Evolutionary conservation across 2,329 filamentous ascomycete species (phyloP).

Genomic region (Sphaceloma murrayae): DNA sequence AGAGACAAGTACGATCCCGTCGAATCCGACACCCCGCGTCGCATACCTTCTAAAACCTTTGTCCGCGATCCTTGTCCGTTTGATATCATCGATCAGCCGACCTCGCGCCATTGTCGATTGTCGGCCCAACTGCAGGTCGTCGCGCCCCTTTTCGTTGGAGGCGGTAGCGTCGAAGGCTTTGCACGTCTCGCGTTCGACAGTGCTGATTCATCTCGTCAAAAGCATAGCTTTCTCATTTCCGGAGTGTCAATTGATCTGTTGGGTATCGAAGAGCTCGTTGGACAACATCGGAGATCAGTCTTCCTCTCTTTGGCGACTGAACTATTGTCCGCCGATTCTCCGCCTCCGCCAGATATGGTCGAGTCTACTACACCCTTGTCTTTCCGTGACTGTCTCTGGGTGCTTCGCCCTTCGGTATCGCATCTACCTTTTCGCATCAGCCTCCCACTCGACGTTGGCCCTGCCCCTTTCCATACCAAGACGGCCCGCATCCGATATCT

Average conservation of each 20-base stretch:
- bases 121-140: constrained; percentile 41
- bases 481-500: constrained; percentile 44
- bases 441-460: constrained; percentile 45
- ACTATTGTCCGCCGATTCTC: constrained; percentile 41
- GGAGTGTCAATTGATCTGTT: constrained; percentile 44
- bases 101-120: constrained; percentile 41
- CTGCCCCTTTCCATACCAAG: constrained; percentile 45
- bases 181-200: constrained; percentile 41
- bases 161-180: constrained; percentile 44
- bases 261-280: constrained; percentile 43
- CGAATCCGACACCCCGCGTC: constrained; percentile 34
- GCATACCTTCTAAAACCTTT: constrained; percentile 41
- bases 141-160: constrained; percentile 46
- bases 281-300: constrained; percentile 35
- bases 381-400: constrained; percentile 38
- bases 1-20: constrained; percentile 34
- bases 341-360: constrained; percentile 43
- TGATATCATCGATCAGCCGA: constrained; percentile 43
- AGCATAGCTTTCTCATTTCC: constrained; percentile 38
- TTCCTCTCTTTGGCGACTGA: constrained; percentile 46
- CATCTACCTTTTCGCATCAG: constrained; percentile 44
- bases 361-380: constrained; percentile 34
- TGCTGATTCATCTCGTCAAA: constrained; percentile 36
- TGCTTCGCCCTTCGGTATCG: constrained; percentile 38
- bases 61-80: constrained; percentile 37